Conservation (phyloP, 2,329 filamentous ascomycete species). For the Hyphodiscus sp. region DNA sequence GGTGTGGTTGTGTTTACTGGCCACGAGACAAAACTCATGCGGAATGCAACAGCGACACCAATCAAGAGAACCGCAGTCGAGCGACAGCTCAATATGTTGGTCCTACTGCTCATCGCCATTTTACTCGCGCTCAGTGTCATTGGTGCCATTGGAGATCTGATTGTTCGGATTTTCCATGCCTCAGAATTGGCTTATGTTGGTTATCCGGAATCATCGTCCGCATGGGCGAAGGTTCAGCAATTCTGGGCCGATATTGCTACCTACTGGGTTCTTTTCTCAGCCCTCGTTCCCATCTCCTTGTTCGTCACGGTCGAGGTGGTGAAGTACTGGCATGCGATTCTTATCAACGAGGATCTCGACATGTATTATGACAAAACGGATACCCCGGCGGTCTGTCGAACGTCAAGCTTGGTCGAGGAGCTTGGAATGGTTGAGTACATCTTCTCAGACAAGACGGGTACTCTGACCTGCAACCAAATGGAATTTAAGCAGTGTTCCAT, state of each 20-base stretch:
- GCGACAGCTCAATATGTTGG: constrained; percentile 85
- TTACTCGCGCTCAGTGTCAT: constrained; percentile 79
- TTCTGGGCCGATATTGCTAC: constrained; percentile 95
- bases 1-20: constrained; percentile 95
- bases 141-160: constrained; percentile 84
- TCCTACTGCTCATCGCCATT: constrained; percentile 81
- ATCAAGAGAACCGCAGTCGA: constrained; percentile 98
- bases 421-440: constrained; percentile 98
- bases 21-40: constrained; percentile 98
- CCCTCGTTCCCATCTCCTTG: constrained; percentile 91
- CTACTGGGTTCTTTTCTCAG: constrained; percentile 97
- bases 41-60: constrained; percentile 91
- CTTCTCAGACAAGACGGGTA: constrained; percentile 97
- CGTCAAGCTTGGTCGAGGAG: constrained; percentile 93
- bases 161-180: constrained; percentile 61
- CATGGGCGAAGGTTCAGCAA: constrained; percentile 55
- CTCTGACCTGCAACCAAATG: constrained; percentile 97
- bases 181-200: constrained; percentile 65
- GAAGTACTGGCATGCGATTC: constrained; percentile 95
- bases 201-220: constrained; percentile 53
- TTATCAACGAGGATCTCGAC: constrained; percentile 95
- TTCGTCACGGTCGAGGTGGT: constrained; percentile 97
- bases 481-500: constrained; percentile 96
- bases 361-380: constrained; percentile 97
- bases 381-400: constrained; percentile 91